These are phyloP conservation scores for Bothriochloa decipiens DNA, from an alignment of 176 grass and related monocot genomes.

Conservation along the genomic window DNA sequence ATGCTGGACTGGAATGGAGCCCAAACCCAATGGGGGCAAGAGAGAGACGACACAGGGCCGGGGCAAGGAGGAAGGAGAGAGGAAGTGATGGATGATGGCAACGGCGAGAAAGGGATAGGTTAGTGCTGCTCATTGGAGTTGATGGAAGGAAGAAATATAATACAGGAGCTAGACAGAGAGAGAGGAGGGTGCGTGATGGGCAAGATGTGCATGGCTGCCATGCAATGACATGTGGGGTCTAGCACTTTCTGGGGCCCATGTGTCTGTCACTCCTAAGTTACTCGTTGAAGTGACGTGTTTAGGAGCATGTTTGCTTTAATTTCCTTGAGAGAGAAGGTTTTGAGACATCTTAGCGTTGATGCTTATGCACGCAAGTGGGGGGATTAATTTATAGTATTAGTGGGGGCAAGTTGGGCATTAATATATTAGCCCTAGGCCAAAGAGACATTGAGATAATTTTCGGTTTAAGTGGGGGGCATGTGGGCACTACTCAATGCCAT, in stretches of 20 bases:
- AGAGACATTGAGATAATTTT: conserved; percentile 41
- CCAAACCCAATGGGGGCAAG: conserved; percentile 23
- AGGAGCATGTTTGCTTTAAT: conserved; percentile 11
- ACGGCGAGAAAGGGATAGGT: conserved; percentile 34
- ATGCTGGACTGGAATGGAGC: conserved; percentile 8
- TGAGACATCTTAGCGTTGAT: conserved; percentile 53
- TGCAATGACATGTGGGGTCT: conserved; percentile 13
- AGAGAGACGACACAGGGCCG: not conserved
- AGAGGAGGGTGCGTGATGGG: not conserved
- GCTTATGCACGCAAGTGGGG: conserved; percentile 61
- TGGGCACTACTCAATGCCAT: conserved; percentile 40
- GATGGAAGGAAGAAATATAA: conserved; percentile 52
- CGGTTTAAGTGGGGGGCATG: conserved; percentile 38
- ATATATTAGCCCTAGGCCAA: conserved; percentile 50
- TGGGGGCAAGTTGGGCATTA: conserved; percentile 47
- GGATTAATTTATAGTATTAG: conserved; percentile 42
- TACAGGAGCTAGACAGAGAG: conserved; percentile 39
- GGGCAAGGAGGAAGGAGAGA: not conserved
- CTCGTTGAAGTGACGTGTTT: not conserved
- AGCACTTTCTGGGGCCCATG: not conserved
- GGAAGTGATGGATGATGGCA: conserved; percentile 13
- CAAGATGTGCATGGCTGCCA: not conserved
- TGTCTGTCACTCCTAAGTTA: not conserved
- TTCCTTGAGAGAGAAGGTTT: conserved; percentile 35
- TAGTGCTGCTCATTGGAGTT: conserved; percentile 52